These are phyloP conservation scores for Boletellus sp. DNA, from an alignment of 768 basidiomycete species.

Conservation along the genomic window DNA sequence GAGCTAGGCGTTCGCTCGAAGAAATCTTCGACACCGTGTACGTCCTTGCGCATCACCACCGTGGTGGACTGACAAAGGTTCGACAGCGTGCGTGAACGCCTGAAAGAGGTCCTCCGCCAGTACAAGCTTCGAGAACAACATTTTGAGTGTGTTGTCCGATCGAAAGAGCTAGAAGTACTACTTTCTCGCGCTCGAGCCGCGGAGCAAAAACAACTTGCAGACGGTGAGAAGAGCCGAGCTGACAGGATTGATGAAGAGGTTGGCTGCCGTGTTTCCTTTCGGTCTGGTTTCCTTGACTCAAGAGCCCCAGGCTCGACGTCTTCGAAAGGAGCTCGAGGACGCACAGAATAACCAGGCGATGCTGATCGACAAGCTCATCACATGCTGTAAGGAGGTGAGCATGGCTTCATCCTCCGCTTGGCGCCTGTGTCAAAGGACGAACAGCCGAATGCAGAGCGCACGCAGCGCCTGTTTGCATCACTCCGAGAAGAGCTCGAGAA, in stretches of 20 bases:
- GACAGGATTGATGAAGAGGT: constrained; percentile 77
- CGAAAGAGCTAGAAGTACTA: constrained; percentile 86
- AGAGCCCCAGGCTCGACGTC: constrained; percentile 52
- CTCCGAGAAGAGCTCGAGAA: constrained; percentile 82
- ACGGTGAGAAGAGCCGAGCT: constrained; percentile 65
- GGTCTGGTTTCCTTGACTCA: constrained; percentile 3
- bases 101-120: constrained; percentile 83
- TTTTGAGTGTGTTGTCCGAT: constrained; percentile 89
- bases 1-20: constrained; percentile 71
- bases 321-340: constrained; percentile 77
- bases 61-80: constrained; percentile 1
- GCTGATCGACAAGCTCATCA: constrained; percentile 79
- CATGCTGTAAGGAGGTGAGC: constrained; percentile 84
- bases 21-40: constrained; percentile 86
- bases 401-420: not conserved
- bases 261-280: constrained; percentile 21
- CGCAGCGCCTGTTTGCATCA: constrained; percentile 75
- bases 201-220: constrained; percentile 80
- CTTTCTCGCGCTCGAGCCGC: constrained; percentile 84
- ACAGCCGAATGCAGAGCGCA: constrained; percentile 79
- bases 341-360: constrained; percentile 73
- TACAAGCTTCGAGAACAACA: constrained; percentile 89
- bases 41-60: constrained; percentile 28
- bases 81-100: constrained; percentile 72
- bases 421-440: constrained; percentile 12